These are phyloP conservation scores for Harrya chromipes DNA, from an alignment of 768 basidiomycete genomes.

Conservation along the genomic window DNA sequence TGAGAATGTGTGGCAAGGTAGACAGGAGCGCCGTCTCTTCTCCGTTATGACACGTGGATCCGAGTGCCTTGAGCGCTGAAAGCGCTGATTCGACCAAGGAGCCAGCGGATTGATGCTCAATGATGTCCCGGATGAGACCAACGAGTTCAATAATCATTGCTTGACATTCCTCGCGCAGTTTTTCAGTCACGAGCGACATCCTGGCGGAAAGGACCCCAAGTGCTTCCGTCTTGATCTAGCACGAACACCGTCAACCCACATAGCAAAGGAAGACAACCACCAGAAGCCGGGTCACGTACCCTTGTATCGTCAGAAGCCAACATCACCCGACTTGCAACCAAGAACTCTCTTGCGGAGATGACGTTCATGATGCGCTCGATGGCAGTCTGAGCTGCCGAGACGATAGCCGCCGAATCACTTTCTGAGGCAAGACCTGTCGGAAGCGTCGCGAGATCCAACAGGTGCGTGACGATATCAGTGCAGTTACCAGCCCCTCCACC, in stretches of 20 bases:
- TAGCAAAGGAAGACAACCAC: not conserved
- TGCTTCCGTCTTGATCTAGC: slow-evolving; percentile 62
- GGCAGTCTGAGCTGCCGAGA: slow-evolving; percentile 45
- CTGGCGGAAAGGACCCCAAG: slow-evolving; percentile 68
- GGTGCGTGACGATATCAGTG: slow-evolving; percentile 43
- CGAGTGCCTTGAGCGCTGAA: slow-evolving; percentile 57
- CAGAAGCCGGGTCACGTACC: slow-evolving; percentile 36
- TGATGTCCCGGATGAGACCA: slow-evolving; percentile 44
- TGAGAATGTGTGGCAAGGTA: slow-evolving; percentile 57
- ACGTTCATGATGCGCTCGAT: slow-evolving; percentile 54
- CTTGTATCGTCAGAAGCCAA: slow-evolving; percentile 48
- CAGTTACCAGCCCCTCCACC: slow-evolving; percentile 26
- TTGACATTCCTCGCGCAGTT: slow-evolving; percentile 50
- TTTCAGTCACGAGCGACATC: slow-evolving; percentile 55
- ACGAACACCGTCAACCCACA: not conserved
- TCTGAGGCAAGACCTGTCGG: slow-evolving; percentile 31
- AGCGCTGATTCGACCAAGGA: slow-evolving; percentile 48
- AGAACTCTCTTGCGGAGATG: slow-evolving; percentile 71
- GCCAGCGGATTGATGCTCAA: slow-evolving; percentile 42
- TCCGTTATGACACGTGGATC: slow-evolving; percentile 50
- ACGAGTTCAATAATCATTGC: slow-evolving; percentile 53
- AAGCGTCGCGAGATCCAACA: slow-evolving; percentile 47
- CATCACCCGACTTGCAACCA: slow-evolving; percentile 53
- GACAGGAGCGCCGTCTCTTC: slow-evolving; percentile 67
- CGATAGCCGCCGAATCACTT: slow-evolving; percentile 42